Evolutionary conservation across 352 stramenopile species (phyloP).

Genomic region (Globisporangium megalacanthum): DNA sequence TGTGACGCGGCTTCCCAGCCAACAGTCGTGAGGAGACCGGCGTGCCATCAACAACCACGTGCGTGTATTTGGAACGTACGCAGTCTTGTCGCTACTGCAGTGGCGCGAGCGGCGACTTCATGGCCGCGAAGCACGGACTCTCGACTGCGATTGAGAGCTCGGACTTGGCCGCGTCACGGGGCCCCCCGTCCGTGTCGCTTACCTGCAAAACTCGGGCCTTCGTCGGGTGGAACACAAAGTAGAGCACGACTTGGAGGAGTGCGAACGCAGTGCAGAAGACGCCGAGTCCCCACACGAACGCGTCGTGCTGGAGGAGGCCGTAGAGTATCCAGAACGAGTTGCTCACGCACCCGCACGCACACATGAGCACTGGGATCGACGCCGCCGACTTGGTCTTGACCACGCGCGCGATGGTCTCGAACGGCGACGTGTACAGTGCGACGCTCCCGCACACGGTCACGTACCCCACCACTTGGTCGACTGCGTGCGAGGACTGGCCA

Average conservation of each 20-base stretch:
- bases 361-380: slow-evolving; percentile 51
- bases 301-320: slow-evolving; percentile 35
- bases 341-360: slow-evolving; percentile 36
- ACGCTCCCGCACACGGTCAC: slow-evolving; percentile 19
- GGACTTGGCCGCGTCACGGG: not conserved
- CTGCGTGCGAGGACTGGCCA: slow-evolving; percentile 10
- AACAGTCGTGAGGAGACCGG: too few species aligned
- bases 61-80: not conserved
- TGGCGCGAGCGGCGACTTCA: slow-evolving; percentile 5
- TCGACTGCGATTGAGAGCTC: slow-evolving; percentile 3
- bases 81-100: not conserved
- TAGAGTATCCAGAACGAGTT: slow-evolving; percentile 49
- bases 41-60: not conserved
- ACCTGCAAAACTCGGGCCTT: too few species aligned
- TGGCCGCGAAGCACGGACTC: slow-evolving; percentile 4
- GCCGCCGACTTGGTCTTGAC: slow-evolving; percentile 20
- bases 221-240: slow-evolving; percentile 25
- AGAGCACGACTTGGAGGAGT: slow-evolving; percentile 37
- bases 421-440: slow-evolving; percentile 23
- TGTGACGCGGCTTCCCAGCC: not conserved
- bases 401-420: slow-evolving; percentile 27
- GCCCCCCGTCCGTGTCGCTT: too few species aligned
- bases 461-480: slow-evolving; percentile 5
- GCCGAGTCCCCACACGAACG: slow-evolving; percentile 41
- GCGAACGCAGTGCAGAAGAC: slow-evolving; percentile 27